Conservation (phyloP, 495 filamentous ascomycete species). For the Parathielavia hyrcaniae region DNA sequence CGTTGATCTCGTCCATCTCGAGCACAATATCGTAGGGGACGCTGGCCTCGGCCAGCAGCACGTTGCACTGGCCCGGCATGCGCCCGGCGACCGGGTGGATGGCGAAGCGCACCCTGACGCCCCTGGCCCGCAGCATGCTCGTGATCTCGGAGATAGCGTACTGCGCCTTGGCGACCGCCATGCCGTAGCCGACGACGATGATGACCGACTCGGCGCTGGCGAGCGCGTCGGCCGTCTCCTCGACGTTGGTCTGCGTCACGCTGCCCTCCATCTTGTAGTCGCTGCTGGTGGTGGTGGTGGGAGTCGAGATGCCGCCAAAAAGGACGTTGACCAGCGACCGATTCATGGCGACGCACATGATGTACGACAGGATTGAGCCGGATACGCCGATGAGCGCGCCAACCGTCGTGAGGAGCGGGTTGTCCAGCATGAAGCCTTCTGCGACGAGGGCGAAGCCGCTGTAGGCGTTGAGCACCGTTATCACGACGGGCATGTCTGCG, state of each 20-base stretch:
- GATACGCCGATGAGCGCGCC: slow-evolving; percentile 75
- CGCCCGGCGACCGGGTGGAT: slow-evolving; percentile 79
- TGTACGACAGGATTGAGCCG: slow-evolving; percentile 76
- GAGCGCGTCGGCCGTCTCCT: slow-evolving; percentile 67
- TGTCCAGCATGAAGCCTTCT: slow-evolving; percentile 82
- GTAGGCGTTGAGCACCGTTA: slow-evolving; percentile 79
- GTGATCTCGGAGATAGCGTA: slow-evolving; percentile 78
- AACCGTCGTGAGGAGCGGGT: slow-evolving; percentile 68
- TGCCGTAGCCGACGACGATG: slow-evolving; percentile 78
- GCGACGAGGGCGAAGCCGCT: slow-evolving; percentile 78
- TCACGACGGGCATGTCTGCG: slow-evolving; percentile 83
- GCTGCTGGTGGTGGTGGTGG: slow-evolving; percentile 41
- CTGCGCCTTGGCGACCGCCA: slow-evolving; percentile 83
- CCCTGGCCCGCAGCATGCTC: slow-evolving; percentile 58
- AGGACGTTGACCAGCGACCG: slow-evolving; percentile 72
- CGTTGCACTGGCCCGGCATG: slow-evolving; percentile 85
- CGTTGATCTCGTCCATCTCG: slow-evolving; percentile 89
- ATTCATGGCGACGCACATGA: slow-evolving; percentile 81
- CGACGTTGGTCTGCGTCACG: slow-evolving; percentile 63
- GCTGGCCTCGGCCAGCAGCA: slow-evolving; percentile 71
- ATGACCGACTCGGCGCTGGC: slow-evolving; percentile 68
- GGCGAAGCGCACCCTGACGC: slow-evolving; percentile 73
- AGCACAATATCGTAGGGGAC: slow-evolving; percentile 81
- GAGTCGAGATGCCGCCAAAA: slow-evolving; percentile 66
- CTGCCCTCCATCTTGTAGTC: slow-evolving; percentile 69